A percentile compares a stretch with the other conserved stretches of the same genome.
phyloP scores from a whole-genome alignment of 1,139 yeast species.

The Nakaseomyces delphensis region DNA sequence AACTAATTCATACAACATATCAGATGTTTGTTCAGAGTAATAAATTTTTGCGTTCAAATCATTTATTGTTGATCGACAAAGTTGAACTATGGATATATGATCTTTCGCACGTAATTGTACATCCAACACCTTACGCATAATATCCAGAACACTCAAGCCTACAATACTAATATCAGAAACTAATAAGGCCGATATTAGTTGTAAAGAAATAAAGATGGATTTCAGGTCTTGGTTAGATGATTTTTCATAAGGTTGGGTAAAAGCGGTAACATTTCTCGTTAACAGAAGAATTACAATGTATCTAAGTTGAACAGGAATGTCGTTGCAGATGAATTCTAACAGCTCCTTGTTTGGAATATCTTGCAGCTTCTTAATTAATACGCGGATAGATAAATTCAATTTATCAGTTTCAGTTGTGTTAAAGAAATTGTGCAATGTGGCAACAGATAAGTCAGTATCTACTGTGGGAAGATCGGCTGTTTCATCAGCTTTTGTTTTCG shows the following conservation, averaged over 20 bases:
- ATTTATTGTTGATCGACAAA: slow-evolving; percentile 24
- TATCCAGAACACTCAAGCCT: slow-evolving; percentile 83
- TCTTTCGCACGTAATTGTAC: slow-evolving; percentile 44
- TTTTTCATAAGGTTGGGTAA: slow-evolving; percentile 12
- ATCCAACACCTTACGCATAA: slow-evolving; percentile 52
- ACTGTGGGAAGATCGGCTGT: slow-evolving; percentile 18
- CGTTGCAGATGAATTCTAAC: slow-evolving; percentile 57
- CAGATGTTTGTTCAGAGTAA: slow-evolving; percentile 31
- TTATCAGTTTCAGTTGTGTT: slow-evolving; percentile 44
- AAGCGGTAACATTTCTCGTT: slow-evolving; percentile 29
- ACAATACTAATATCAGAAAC: slow-evolving; percentile 75
- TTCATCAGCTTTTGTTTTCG: slow-evolving; percentile 24
- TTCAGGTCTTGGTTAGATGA: slow-evolving; percentile 32
- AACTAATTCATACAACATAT: slow-evolving; percentile 29
- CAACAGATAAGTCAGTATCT: slow-evolving; percentile 33
- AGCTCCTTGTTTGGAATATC: slow-evolving; percentile 34
- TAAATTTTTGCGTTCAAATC: slow-evolving; percentile 29
- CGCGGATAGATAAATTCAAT: slow-evolving; percentile 40
- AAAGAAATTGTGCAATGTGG: slow-evolving; percentile 42
- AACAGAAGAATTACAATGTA: slow-evolving; percentile 51
- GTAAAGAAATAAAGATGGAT: slow-evolving; percentile 37
- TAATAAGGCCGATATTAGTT: slow-evolving; percentile 56
- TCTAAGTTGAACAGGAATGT: slow-evolving; percentile 84
- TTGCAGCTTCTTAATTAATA: slow-evolving; percentile 36
- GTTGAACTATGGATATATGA: slow-evolving; percentile 16